A percentile compares a stretch with the other conserved stretches of the same genome.
These are phyloP conservation scores for Fusarium chlamydosporum DNA, from an alignment of 2,329 filamentous ascomycete species.

Conservation along the genomic window DNA sequence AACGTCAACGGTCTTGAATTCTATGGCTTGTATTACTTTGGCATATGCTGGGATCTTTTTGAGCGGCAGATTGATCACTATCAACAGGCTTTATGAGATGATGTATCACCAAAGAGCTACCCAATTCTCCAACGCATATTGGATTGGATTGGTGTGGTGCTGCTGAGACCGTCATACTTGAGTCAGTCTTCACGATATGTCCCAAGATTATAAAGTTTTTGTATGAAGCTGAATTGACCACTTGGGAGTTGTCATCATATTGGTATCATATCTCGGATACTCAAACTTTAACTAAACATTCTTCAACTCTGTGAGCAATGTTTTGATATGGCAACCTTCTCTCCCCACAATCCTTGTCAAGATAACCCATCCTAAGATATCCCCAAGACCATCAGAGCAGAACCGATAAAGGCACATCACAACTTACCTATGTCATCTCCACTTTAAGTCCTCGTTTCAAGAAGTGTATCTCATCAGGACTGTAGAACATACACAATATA, in stretches of 20 bases:
- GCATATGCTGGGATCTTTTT: conserved; percentile 9
- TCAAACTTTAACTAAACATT: not conserved
- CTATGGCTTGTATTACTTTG: conserved; percentile 29
- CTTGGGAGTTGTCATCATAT: not conserved
- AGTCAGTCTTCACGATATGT: not conserved
- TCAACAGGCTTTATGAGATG: conserved; percentile 12
- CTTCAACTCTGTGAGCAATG: not conserved
- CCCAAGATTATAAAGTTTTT: not conserved
- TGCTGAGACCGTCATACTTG: not conserved
- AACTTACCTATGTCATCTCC: not conserved
- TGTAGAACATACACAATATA: not conserved
- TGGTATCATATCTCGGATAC: not conserved
- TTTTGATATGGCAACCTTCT: not conserved
- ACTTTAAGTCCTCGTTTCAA: no score
- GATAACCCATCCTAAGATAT: not conserved
- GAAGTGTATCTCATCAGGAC: not conserved
- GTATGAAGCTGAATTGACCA: not conserved
- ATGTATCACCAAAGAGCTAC: conserved; percentile 8
- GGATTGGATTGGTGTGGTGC: conserved; percentile 10
- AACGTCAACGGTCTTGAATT: conserved; percentile 42
- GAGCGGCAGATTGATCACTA: conserved; percentile 6
- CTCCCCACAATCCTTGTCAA: not conserved
- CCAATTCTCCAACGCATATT: conserved; percentile 1
- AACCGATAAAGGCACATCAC: not conserved
- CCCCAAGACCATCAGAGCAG: not conserved